Evolutionary conservation across 768 basidiomycete genomes (phyloP).

Genomic region (Agaricus sinodeliciosus): DNA sequence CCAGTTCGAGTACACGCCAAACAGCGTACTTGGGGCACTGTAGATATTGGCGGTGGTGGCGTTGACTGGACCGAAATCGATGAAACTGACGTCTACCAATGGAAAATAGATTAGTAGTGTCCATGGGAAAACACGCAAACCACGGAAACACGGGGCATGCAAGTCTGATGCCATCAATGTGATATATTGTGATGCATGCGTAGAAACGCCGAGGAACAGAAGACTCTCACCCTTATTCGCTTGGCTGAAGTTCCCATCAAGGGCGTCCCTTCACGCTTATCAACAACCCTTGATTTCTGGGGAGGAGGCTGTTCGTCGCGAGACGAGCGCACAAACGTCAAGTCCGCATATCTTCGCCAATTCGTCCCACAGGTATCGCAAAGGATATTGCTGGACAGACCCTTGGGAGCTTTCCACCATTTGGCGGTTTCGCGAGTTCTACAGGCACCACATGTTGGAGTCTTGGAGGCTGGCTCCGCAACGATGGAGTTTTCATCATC

Average conservation of each 20-base stretch:
- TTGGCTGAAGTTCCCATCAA: constrained; percentile 38
- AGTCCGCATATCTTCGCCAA: constrained; percentile 91
- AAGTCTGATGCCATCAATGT: neutral
- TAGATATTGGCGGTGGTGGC: constrained; percentile 52
- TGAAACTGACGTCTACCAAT: constrained; percentile 38
- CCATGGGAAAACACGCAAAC: neutral
- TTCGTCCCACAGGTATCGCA: constrained; percentile 84
- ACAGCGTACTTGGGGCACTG: constrained; percentile 63
- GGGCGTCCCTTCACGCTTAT: constrained; percentile 62
- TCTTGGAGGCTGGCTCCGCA: constrained; percentile 40
- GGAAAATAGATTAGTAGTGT: neutral
- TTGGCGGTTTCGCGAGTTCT: constrained; percentile 67
- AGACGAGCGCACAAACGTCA: constrained; percentile 59
- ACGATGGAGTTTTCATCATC: constrained; percentile 81
- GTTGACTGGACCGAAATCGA: constrained; percentile 37
- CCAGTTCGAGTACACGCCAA: constrained; percentile 71
- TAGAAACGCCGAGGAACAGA: neutral
- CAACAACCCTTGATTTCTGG: constrained; percentile 43
- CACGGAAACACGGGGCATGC: constrained; percentile 3
- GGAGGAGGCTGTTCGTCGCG: constrained; percentile 57
- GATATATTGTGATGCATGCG: no score
- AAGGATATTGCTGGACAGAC: constrained; percentile 67
- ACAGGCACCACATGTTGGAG: constrained; percentile 75
- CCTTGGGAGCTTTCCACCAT: constrained; percentile 95
- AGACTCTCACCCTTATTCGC: constrained; percentile 33